Base-by-base conservation (phyloP, 352 stramenopile genomes). In the Phytophthora aleatoria region DNA sequence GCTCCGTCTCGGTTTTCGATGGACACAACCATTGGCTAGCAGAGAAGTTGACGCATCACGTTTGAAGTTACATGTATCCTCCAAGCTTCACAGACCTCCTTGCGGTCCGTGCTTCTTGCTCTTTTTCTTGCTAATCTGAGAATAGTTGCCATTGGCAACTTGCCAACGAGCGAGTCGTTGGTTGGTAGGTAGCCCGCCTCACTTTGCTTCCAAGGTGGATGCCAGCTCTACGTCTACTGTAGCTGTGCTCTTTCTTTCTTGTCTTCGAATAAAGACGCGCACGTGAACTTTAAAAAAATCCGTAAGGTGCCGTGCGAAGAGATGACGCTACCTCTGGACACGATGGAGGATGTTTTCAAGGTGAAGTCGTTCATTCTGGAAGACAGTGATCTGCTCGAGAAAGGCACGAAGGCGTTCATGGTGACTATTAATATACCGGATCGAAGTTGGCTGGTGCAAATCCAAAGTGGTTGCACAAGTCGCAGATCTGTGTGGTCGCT, bases 401-500 rank as follows among this genome's bases (percentile, higher is more conserved):
- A 99, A 61, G 97, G 97, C 30, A 99, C 97, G 0, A 98, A 97
- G 61, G 97, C 97, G 12, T 99, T 99, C 71, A 99, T 99, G 41
- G 96, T 20, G 20, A 20, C 20, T 20, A 20, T 20, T 20, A 20
- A 20, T 20, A 20, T 20, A 20, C 1, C 20, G 20, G 20, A 20
- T 20, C 20, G 20, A 20, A 20, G 20, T 20, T 20, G 20, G 20
- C 20, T 20, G 20, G 33, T 38, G 10, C 33, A 38, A 15, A 38
- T 38, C 33, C 33, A 6, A 41, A 33, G 28, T 7, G 7, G 28
- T 41, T n/a, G 35, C 35, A 45, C 39, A 45, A 45, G 39, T 45
- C 39, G 39, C 39, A 45, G 39, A 45, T 41, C 39, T 45, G n/a
- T 45, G 39, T 45, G 39, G 39, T 26, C 39, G 39, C 27, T 16